Base-by-base conservation (phyloP, 176 grass and related monocot genomes). In the Poa pratensis region DNA sequence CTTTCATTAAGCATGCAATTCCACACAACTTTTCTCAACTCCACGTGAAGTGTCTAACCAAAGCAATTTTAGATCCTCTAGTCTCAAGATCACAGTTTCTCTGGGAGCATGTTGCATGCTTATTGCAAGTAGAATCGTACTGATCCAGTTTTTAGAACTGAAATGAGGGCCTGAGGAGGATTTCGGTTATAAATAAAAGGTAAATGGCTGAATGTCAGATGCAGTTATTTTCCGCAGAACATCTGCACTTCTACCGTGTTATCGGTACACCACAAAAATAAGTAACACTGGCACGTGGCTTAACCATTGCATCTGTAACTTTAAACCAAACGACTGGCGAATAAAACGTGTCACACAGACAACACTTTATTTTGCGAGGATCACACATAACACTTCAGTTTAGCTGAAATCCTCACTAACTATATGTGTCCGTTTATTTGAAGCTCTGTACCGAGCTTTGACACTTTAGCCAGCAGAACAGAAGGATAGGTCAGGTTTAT, bases 91-190 rank as follows among this genome's bases (percentile, higher is more conserved):
- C 60, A 40, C 19, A 18, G 5, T 60, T 76, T 43, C 11, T 85
- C 59, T 58, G 35, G 57, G 77, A 73, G 15, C 63, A 77, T 89
- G 9, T 20, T 81, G 65, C 43, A 12, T 54, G 15, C 64, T 63
- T 78, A 7, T 46, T 43, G 8, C 70, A 76, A 69, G 22, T 67
- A 30, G 26, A 46, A 46, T 18, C 6, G 22, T 82, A 46, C 19
- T 16, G 26, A 28, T 42, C 24, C 69, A 35, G 66, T 80, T 40
- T 16, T 23, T 52, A 59, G 66, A 60, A 59, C n/a, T 63, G 34
- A 77, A 85, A 34, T 42, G 9, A 45, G 16, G 26, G n/a, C n/a
- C n/a, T n/a, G n/a, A n/a, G n/a, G 2, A 9, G 1, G 18, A 6
- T 45, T 77, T 45, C 14, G 0, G 71, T 28, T 74, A 30, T 51